Base-by-base conservation (phyloP, 768 basidiomycete species). In the Mrakia gelida region DNA sequence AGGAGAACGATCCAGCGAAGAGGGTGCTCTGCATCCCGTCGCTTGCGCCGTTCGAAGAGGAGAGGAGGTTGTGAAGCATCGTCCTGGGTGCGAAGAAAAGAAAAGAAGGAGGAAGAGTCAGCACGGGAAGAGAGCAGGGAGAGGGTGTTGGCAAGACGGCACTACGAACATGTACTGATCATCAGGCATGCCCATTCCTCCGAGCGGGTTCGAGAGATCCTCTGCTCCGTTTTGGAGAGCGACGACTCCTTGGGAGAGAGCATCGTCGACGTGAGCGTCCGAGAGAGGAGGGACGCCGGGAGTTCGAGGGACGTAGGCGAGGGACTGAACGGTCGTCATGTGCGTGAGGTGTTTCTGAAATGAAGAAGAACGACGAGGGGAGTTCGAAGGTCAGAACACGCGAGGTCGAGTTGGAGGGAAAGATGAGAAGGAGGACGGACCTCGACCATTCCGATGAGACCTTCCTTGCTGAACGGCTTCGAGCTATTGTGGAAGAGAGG, bases 401-500 rank as follows among this genome's bases (percentile, higher is more conserved):
- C 63, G 43, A 30, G 3, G 26, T 30, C 3, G 32, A 30, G 18
- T 67, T 26, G 43, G 30, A 67, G 32, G 49, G 2, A 11, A 32
- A 30, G 18, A 45, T 23, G 54, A 8, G 30, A 32, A 3, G n/a
- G 13, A 56, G 28, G n/a, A 67, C 76, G 10, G 8, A 77, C 76
- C 86, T 98, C 96, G 79, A 98, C 90, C 90, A 98, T 95, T 80
- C 91, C 91, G 68, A 95, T 86, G 43, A 98, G 86, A 23, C 92
- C 92, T 82, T 95, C 90, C 84, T 94, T 93, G n/a, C 93, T 96
- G 86, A 98, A 98, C 4, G 96, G 96, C 84, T 98, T 98, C 11
- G 95, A 67, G 21, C 65, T 70, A n/a, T 52, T 21, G 15, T 32
- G 5, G 52, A 13, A 72, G 13, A 62, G 41, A 26, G 18, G 23